These are phyloP conservation scores for Plantago elongata DNA, from an alignment of 257 asterid species.

Conservation along the genomic window DNA sequence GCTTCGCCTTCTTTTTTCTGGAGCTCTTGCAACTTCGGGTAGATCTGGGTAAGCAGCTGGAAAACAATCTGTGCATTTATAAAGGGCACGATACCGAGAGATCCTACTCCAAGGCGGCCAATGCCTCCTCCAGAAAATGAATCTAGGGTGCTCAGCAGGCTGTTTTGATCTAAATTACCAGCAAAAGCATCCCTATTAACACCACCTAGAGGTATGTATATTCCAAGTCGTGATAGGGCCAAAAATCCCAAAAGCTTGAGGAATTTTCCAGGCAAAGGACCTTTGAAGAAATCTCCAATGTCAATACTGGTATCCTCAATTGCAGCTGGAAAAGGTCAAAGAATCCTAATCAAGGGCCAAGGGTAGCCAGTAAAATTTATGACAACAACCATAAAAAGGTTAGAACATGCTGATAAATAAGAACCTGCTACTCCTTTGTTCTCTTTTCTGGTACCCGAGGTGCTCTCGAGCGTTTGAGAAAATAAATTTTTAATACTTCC, in stretches of 20 bases:
- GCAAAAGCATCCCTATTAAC: constrained; percentile 87
- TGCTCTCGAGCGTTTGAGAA: constrained; percentile 50
- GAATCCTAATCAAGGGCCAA: constrained; percentile 51
- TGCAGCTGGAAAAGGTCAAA: constrained; percentile 78
- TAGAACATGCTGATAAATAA: constrained; percentile 16
- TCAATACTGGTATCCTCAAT: constrained; percentile 97
- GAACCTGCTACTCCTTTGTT: constrained; percentile 88
- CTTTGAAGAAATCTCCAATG: constrained; percentile 94
- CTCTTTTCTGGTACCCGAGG: constrained; percentile 70
- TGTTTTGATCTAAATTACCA: constrained; percentile 88
- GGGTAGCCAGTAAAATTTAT: constrained; percentile 32
- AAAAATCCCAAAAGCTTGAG: constrained; percentile 84
- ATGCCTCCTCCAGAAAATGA: constrained; percentile 99
- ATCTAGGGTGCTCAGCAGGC: constrained; percentile 86
- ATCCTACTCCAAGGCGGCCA: constrained; percentile 95
- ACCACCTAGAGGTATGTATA: constrained; percentile 95
- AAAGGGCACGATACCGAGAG: constrained; percentile 96
- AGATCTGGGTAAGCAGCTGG: constrained; percentile 91
- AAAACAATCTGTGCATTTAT: constrained; percentile 96
- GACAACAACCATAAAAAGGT: constrained; percentile 3
- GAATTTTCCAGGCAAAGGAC: constrained; percentile 94
- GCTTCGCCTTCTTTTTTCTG: constrained; percentile 98
- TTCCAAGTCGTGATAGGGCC: constrained; percentile 89
- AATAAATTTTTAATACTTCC: constrained; percentile 36
- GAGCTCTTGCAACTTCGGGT: constrained; percentile 94